Percentiles rank a stretch among this genome's conserved stretches.
These are phyloP conservation scores for Trypanosoma boissoni DNA, from an alignment of 208 protist species.

Conservation along the genomic window DNA sequence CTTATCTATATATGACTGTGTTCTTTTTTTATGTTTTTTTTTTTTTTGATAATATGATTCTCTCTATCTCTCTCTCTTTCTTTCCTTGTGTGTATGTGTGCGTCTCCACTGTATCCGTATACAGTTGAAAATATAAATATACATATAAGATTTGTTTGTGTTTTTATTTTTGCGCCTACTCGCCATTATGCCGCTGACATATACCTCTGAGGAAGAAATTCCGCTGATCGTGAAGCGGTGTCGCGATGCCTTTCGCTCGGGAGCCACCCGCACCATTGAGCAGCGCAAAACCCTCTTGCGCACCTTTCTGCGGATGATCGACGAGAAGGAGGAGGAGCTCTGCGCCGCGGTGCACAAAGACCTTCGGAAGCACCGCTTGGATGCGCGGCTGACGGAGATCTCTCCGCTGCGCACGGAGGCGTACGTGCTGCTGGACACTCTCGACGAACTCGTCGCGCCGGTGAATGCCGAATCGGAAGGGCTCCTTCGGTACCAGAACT, in stretches of 20 bases:
- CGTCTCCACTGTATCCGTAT: too few species aligned
- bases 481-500: slow-evolving; percentile 22
- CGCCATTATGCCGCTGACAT: not conserved
- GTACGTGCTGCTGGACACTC: slow-evolving; percentile 29
- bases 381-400: slow-evolving; percentile 33
- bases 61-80: too few species aligned
- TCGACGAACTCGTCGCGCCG: slow-evolving; percentile 37
- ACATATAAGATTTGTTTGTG: slow-evolving; percentile 9
- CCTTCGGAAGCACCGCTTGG: slow-evolving; percentile 24
- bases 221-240: slow-evolving; percentile 24
- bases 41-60: too few species aligned
- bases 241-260: slow-evolving; percentile 13
- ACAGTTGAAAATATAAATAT: too few species aligned
- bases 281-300: slow-evolving; percentile 40
- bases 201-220: slow-evolving; percentile 31
- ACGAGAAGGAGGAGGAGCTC: slow-evolving; percentile 59
- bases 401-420: slow-evolving; percentile 24
- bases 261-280: slow-evolving; percentile 15
- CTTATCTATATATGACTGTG: too few species aligned
- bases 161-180: not conserved
- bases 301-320: slow-evolving; percentile 42
- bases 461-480: slow-evolving; percentile 27
- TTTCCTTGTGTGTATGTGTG: too few species aligned
- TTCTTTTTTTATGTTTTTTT: too few species aligned
- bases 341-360: slow-evolving; percentile 43